Conservation (phyloP, 352 stramenopile genomes). For the Plasmopara viticola region DNA sequence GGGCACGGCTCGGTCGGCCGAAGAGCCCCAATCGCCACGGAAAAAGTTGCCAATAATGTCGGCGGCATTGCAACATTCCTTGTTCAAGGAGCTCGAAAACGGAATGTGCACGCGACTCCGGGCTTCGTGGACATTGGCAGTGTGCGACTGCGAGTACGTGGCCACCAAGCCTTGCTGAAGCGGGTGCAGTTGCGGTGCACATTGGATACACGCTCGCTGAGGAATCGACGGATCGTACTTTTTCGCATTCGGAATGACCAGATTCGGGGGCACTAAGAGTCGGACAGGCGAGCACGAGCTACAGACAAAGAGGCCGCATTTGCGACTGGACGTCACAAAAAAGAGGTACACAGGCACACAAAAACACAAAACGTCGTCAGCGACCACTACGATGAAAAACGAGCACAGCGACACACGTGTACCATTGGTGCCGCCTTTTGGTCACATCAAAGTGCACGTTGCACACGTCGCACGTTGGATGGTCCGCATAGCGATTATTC, state of each 20-base stretch:
- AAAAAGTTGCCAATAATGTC: slow-evolving; percentile 68
- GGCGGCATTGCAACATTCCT: slow-evolving; percentile 49
- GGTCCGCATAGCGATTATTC: slow-evolving; percentile 60
- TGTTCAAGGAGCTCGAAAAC: slow-evolving; percentile 39
- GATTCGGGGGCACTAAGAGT: slow-evolving; percentile 37
- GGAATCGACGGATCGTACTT: slow-evolving; percentile 40
- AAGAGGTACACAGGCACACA: background rate
- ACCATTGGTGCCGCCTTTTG: slow-evolving; percentile 56
- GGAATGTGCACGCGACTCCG: slow-evolving; percentile 32
- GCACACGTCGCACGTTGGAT: slow-evolving; percentile 59
- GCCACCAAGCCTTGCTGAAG: slow-evolving; percentile 43
- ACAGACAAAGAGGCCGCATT: slow-evolving; percentile 40
- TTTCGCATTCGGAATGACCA: slow-evolving; percentile 16
- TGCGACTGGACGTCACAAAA: slow-evolving; percentile 16
- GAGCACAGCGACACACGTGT: background rate
- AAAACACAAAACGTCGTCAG: background rate
- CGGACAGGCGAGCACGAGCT: slow-evolving; percentile 45
- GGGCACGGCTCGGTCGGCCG: slow-evolving; percentile 37
- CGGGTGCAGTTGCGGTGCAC: slow-evolving; percentile 38
- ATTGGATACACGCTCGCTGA: slow-evolving; percentile 53
- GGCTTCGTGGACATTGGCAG: slow-evolving; percentile 35
- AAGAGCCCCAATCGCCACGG: slow-evolving; percentile 43
- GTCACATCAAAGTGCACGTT: slow-evolving; percentile 51
- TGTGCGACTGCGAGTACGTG: slow-evolving; percentile 32
- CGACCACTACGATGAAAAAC: background rate